Percentiles rank a stretch among this genome's conserved stretches.
Conservation (phyloP, 2,329 filamentous ascomycete genomes). For the Acephala macrosclerotiorum region DNA sequence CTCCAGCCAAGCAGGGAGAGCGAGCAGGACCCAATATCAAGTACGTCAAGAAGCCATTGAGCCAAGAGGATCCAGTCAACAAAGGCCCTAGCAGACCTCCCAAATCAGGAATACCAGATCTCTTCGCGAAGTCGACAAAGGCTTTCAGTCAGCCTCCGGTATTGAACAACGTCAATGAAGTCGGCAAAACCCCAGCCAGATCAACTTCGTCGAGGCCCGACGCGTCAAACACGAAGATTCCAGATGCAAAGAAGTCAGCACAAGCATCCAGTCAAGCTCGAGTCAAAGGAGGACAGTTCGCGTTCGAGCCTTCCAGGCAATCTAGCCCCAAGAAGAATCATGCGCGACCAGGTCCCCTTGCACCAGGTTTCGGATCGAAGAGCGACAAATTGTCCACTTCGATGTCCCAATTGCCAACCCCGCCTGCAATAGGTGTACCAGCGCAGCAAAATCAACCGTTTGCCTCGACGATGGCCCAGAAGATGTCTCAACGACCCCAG, state of each 20-base stretch:
- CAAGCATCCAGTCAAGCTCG: neutral
- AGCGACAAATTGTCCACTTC: neutral
- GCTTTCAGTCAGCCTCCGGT: no score
- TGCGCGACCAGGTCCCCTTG: neutral
- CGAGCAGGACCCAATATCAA: neutral
- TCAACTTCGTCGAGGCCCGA: no score
- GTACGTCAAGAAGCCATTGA: neutral
- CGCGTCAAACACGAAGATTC: no score
- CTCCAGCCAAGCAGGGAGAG: neutral
- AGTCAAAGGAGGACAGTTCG: neutral
- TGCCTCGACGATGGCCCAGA: no score
- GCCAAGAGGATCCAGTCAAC: neutral
- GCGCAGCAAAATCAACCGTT: no score
- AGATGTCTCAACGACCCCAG: no score
- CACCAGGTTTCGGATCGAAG: neutral
- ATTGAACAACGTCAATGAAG: no score
- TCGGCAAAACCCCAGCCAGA: no score
- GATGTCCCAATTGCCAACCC: neutral
- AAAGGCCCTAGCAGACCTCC: neutral
- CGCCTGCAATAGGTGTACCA: no score
- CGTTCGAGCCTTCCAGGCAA: neutral
- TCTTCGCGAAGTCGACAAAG: no score
- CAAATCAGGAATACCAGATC: neutral
- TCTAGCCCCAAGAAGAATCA: neutral
- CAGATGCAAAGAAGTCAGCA: neutral